Percentiles rank a stretch among this genome's conserved stretches.
These are phyloP conservation scores for Aspergillus fijiensis DNA, from an alignment of 2,329 filamentous ascomycete species.

Conservation along the genomic window DNA sequence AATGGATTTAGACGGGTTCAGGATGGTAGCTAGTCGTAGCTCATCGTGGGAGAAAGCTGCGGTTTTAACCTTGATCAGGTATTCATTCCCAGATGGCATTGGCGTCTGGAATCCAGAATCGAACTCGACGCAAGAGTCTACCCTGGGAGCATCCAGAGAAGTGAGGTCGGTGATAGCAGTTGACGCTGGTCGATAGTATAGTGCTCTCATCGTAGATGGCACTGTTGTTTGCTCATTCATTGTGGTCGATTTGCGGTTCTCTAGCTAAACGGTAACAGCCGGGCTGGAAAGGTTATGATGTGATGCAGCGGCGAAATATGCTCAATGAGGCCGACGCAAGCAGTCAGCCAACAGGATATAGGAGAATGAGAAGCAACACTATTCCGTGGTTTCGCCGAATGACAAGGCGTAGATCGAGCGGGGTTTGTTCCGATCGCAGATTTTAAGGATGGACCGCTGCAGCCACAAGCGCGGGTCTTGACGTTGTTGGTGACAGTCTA, in stretches of 20 bases:
- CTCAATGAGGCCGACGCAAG: not conserved
- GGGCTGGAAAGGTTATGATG: not conserved
- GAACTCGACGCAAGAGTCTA: slow-evolving; percentile 32
- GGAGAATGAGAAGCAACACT: not conserved
- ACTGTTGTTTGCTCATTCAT: slow-evolving; percentile 39
- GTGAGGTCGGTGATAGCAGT: slow-evolving; percentile 14
- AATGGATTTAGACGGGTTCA: slow-evolving; percentile 30
- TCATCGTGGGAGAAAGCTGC: slow-evolving; percentile 43
- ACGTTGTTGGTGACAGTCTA: slow-evolving; percentile 2
- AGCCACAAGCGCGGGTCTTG: not conserved
- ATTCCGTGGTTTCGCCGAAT: not conserved
- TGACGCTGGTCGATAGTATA: slow-evolving; percentile 36
- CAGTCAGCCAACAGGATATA: not conserved
- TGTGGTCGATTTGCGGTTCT: slow-evolving; percentile 27
- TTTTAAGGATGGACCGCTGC: not conserved
- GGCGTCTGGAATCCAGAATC: slow-evolving; percentile 39
- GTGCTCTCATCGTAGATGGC: slow-evolving; percentile 39
- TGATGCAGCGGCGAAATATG: not conserved
- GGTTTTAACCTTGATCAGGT: slow-evolving; percentile 42
- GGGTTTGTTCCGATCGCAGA: not conserved
- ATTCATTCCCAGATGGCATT: slow-evolving; percentile 35
- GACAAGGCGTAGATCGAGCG: not conserved
- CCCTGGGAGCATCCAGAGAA: slow-evolving; percentile 16
- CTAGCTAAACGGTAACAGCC: slow-evolving; percentile 16
- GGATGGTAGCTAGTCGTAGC: slow-evolving; percentile 26